Conservation (phyloP, 2,329 filamentous ascomycete species). For the Clarireedia paspali region DNA sequence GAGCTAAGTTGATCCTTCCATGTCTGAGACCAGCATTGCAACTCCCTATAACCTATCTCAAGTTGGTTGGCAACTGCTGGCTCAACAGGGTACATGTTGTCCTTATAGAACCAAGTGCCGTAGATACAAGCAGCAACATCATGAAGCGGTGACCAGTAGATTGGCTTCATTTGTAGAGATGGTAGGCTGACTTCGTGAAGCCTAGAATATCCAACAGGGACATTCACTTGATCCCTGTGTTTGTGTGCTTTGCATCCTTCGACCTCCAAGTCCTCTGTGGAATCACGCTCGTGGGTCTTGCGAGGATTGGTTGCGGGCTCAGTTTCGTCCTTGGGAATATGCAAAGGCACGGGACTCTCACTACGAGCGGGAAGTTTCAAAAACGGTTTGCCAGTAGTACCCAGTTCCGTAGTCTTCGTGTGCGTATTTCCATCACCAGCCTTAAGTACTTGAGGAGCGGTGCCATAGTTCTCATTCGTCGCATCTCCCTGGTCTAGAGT, state of each 20-base stretch:
- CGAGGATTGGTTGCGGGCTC: neutral
- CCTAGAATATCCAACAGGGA: slow-evolving; percentile 83
- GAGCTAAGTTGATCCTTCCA: slow-evolving; percentile 89
- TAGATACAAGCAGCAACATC: slow-evolving; percentile 76
- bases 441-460: neutral
- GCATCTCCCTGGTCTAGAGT: slow-evolving; percentile 8
- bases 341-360: neutral
- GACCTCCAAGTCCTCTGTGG: slow-evolving; percentile 14
- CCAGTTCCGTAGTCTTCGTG: slow-evolving; percentile 20
- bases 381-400: slow-evolving; percentile 42
- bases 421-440: neutral
- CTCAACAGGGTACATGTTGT: slow-evolving; percentile 87
- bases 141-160: slow-evolving; percentile 94
- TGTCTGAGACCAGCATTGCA: slow-evolving; percentile 83
- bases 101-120: slow-evolving; percentile 96
- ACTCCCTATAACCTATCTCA: slow-evolving; percentile 80
- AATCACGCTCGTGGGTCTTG: slow-evolving; percentile 12
- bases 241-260: slow-evolving; percentile 26
- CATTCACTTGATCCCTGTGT: slow-evolving; percentile 36
- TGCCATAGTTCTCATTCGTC: slow-evolving; percentile 3
- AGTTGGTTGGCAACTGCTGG: slow-evolving; percentile 82
- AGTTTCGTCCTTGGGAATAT: neutral
- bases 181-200: slow-evolving; percentile 84
- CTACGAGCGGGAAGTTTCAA: slow-evolving; percentile 32
- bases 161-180: slow-evolving; percentile 81